phyloP scores from a whole-genome alignment of 1,284 basidiomycete species.

The Ustilago lituana region DNA sequence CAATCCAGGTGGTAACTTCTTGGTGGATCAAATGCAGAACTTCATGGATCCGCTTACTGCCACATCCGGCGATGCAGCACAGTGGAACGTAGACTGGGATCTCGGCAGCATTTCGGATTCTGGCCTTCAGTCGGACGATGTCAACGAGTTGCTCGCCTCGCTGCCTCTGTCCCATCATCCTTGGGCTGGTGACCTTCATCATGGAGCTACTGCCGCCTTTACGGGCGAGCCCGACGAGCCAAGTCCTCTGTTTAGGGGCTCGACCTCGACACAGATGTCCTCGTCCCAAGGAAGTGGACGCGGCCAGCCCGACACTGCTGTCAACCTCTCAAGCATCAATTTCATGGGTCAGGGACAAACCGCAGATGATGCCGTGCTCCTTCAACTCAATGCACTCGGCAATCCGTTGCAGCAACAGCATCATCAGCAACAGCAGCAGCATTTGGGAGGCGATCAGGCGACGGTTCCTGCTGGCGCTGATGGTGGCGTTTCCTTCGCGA shows the following conservation, averaged over 20 bases:
- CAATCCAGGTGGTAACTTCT: slow-evolving; percentile 10
- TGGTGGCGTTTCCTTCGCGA: slow-evolving; percentile 30
- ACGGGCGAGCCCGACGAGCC: background rate
- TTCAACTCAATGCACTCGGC: slow-evolving; percentile 12
- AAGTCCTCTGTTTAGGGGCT: background rate
- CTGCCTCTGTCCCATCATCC: slow-evolving; percentile 48
- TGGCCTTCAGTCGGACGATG: slow-evolving; percentile 20
- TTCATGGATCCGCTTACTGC: slow-evolving; percentile 31
- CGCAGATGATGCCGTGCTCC: slow-evolving; percentile 16
- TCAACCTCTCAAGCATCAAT: background rate
- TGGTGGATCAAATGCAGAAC: slow-evolving; percentile 20
- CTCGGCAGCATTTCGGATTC: slow-evolving; percentile 35
- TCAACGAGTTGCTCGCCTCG: slow-evolving; percentile 34
- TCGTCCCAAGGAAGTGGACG: background rate
- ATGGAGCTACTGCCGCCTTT: slow-evolving; percentile 10
- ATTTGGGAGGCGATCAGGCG: background rate
- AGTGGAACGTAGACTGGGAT: slow-evolving; percentile 47
- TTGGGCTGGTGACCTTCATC: slow-evolving; percentile 53
- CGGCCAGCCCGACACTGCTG: background rate
- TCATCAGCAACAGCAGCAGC: slow-evolving; percentile 7
- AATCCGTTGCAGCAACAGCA: slow-evolving; percentile 11
- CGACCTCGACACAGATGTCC: background rate
- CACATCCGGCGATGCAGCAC: slow-evolving; percentile 4
- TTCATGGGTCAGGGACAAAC: slow-evolving; percentile 4
- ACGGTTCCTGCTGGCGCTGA: slow-evolving; percentile 3